phyloP scores from a whole-genome alignment of 1,139 yeast species.

The Candida sanyaensis region DNA sequence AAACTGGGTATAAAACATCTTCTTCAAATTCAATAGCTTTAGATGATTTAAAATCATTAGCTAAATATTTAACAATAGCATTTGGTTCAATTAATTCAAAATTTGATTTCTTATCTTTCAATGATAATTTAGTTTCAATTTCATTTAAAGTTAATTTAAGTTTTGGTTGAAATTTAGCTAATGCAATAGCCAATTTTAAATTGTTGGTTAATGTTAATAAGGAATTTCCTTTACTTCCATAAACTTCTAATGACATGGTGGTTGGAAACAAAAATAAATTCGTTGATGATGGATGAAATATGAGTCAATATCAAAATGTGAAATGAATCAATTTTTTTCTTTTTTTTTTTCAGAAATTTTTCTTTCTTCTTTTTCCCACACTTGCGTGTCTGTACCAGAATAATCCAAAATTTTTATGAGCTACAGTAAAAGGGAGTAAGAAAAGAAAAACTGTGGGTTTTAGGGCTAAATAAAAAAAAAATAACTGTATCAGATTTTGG shows the following conservation, averaged over 20 bases:
- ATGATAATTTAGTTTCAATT: slow-evolving; percentile 24
- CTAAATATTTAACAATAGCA: slow-evolving; percentile 75
- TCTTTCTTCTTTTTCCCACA: slow-evolving; percentile 1
- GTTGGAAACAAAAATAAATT: not conserved
- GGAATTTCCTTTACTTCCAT: slow-evolving; percentile 42
- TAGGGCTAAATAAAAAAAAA: not conserved
- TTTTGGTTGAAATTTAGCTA: slow-evolving; percentile 35
- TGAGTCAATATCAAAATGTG: slow-evolving; percentile 8
- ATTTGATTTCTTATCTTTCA: slow-evolving; percentile 34
- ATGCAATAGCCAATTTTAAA: slow-evolving; percentile 61
- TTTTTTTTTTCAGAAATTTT: not conserved
- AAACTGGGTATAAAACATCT: slow-evolving; percentile 31
- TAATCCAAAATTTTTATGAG: too few relatives aligned
- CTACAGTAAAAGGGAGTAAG: too few relatives aligned
- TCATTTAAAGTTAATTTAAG: slow-evolving; percentile 29
- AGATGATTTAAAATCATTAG: slow-evolving; percentile 43
- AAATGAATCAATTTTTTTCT: not conserved
- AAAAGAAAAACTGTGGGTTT: not conserved
- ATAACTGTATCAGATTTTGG: not conserved
- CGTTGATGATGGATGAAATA: not conserved
- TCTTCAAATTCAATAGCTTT: slow-evolving; percentile 30
- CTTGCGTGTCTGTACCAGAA: not conserved
- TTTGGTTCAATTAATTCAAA: slow-evolving; percentile 73
- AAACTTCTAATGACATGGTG: slow-evolving; percentile 30
- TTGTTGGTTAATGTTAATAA: slow-evolving; percentile 51